These are phyloP conservation scores for Solanum verrucosum DNA, from an alignment of 257 asterid genomes.

Conservation along the genomic window DNA sequence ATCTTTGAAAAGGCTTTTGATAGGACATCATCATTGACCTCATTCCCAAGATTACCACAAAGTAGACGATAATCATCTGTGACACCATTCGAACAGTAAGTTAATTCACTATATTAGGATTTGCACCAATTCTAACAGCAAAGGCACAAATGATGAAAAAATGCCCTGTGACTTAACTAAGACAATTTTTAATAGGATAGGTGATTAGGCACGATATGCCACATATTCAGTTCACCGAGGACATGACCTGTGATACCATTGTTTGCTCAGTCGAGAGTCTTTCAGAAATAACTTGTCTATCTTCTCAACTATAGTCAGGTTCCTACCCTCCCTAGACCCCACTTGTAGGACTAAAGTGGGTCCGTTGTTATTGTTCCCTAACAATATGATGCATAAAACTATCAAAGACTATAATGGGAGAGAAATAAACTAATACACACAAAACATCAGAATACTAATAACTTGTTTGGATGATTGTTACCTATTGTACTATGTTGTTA, in stretches of 20 bases:
- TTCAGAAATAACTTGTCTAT: too few species aligned
- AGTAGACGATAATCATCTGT: slow-evolving; percentile 85
- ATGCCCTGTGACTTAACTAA: neutral
- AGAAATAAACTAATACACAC: neutral
- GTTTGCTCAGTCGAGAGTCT: too few species aligned
- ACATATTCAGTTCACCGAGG: too few species aligned
- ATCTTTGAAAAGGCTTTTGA: slow-evolving; percentile 74
- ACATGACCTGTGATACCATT: too few species aligned
- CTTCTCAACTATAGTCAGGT: too few species aligned
- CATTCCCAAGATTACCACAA: slow-evolving; percentile 95
- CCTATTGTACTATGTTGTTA: too few species aligned
- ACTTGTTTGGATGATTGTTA: neutral
- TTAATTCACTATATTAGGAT: neutral
- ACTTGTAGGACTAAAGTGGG: too few species aligned
- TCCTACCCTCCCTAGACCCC: too few species aligned
- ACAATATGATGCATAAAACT: neutral
- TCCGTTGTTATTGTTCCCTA: neutral
- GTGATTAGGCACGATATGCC: too few species aligned
- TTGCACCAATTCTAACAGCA: neutral
- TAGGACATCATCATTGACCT: slow-evolving; percentile 92
- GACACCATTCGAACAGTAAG: neutral
- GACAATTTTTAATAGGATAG: neutral
- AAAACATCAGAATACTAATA: neutral
- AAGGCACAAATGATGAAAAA: neutral
- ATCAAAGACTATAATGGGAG: neutral